Evolutionary conservation across 352 stramenopile species (phyloP), one percentile per base, ranked within the genome.

Genomic region (Blastocystis sp.): DNA sequence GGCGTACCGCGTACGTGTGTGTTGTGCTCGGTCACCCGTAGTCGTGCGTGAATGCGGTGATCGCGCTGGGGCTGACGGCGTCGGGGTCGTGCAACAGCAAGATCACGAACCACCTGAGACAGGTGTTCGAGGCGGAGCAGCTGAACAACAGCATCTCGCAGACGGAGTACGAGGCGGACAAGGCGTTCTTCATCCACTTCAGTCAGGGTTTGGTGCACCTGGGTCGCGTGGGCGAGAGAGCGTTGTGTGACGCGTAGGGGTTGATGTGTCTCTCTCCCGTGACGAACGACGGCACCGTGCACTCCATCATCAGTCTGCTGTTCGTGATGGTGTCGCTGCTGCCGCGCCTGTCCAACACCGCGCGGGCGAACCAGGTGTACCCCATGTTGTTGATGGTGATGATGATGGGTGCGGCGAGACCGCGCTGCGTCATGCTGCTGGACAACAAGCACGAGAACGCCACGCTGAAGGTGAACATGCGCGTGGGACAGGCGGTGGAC

Each of bases 401-500:
- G 79, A 71, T 71, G 35, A 12, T 89, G 33, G 79, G 79, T 24
- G 79, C 79, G 19, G 79, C 62, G 50, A 4, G 67, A 16, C 79
- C 79, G 29, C 63, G 79, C n/a, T 62, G 62, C 19, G 41, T 89
- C n/a, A 66, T 80, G 37, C 24, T 89, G n/a, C 45, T 89, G 24
- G 79, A 89, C 41, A 50, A 66, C 74, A 67, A 69, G 31, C 74
- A 85, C 61, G 79, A 89, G 51, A 77, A 77, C 31, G 62, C 26
- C 19, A n/a, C 63, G 3, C 4, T 89, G 31, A 89, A 89, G 31
- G 26, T 26, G n/a, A 77, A 80, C 60, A 26, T 71, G 63, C 61
- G 79, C 33, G 79, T 89, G 6, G 79, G 79, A 0, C 79, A 89
- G 51, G 79, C 79, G 13, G 79, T 89, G 50, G 79, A 89, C 50